phyloP scores from a whole-genome alignment of 345 rosid genomes.

The Lepidium sativum region DNA sequence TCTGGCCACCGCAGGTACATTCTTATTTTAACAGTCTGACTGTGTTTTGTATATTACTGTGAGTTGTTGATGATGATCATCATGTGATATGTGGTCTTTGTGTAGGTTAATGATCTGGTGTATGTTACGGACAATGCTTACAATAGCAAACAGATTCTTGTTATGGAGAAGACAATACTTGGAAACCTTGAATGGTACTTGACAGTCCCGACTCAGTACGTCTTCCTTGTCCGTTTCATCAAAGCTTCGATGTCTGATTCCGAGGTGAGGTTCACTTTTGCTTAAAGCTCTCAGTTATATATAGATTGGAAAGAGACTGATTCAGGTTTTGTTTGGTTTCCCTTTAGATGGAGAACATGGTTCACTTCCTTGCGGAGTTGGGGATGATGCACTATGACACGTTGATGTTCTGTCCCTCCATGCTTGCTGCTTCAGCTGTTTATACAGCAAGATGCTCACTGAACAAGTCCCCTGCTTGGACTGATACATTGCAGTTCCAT shows the following conservation, averaged over 20 bases:
- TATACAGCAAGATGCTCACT: constrained; percentile 72
- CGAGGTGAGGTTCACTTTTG: too few species aligned
- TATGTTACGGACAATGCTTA: constrained; percentile 76
- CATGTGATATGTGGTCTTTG: too few species aligned
- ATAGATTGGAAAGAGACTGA: too few species aligned
- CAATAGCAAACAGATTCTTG: constrained; percentile 45
- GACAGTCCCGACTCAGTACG: constrained; percentile 84
- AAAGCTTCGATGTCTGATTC: constrained; percentile 65
- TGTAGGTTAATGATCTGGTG: constrained; percentile 58
- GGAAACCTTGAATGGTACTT: constrained; percentile 74
- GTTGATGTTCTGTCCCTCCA: constrained; percentile 48
- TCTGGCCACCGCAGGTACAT: constrained; percentile 78
- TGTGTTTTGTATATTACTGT: too few species aligned
- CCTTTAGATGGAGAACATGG: constrained; percentile 57
- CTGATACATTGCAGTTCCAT: constrained; percentile 60
- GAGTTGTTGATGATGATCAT: too few species aligned
- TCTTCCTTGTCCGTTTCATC: constrained; percentile 75
- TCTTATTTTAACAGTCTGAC: too few species aligned
- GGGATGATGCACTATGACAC: constrained; percentile 63
- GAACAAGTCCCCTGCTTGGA: constrained; percentile 54
- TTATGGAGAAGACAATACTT: constrained; percentile 88
- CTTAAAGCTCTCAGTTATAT: too few species aligned
- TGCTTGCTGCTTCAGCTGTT: constrained; percentile 96
- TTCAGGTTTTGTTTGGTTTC: too few species aligned
- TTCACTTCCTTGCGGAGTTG: constrained; percentile 68